Evolutionary conservation across 257 asterid genomes (phyloP).

Genomic region (Nicotiana otophora): DNA sequence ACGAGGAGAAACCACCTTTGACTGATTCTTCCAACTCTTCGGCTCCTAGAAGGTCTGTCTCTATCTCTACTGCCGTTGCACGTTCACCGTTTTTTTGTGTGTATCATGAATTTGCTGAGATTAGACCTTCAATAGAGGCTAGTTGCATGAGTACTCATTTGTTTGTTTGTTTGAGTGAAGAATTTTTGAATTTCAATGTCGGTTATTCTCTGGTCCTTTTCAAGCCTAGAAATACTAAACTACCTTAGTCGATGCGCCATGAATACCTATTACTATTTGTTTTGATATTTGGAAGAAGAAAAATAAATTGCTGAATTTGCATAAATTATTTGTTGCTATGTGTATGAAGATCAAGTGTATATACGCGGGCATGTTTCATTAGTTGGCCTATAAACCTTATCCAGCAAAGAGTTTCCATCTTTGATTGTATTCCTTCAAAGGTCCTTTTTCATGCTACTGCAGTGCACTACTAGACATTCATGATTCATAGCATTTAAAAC

Average conservation of each 20-base stretch:
- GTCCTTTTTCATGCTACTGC: not conserved
- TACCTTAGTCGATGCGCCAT: not conserved
- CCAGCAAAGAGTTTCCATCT: not conserved
- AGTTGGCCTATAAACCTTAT: not conserved
- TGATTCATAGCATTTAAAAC: not conserved
- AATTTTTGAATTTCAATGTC: not conserved
- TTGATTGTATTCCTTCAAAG: not conserved
- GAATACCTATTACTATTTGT: not conserved
- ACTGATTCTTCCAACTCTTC: constrained; percentile 55
- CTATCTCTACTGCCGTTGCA: not conserved
- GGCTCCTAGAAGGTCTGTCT: constrained; percentile 41
- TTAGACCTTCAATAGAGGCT: not conserved
- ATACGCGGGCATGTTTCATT: not conserved
- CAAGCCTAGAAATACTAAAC: not conserved
- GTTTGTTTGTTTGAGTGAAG: not conserved
- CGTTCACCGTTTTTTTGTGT: not conserved
- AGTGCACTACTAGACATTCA: not conserved
- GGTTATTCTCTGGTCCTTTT: not conserved
- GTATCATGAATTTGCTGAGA: not conserved
- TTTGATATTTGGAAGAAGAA: too few species aligned
- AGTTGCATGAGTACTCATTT: not conserved
- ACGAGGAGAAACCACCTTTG: constrained; percentile 64
- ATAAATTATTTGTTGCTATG: not conserved
- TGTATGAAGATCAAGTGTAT: not conserved
- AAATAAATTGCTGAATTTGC: not conserved